phyloP scores from a whole-genome alignment of 331 rosid species.

The Saraca asoca region DNA sequence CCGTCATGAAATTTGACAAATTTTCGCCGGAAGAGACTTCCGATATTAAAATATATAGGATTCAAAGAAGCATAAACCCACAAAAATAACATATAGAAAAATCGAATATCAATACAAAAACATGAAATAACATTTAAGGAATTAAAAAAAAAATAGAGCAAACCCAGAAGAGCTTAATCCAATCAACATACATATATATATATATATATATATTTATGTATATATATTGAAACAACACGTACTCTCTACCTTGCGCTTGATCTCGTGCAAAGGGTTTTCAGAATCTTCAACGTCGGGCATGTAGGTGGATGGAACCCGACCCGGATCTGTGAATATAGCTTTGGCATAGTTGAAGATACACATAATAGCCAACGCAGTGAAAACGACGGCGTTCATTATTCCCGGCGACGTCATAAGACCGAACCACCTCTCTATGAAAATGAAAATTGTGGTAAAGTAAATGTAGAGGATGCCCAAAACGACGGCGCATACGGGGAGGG shows the following conservation, averaged over 20 bases:
- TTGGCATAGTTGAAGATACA: constrained; percentile 55
- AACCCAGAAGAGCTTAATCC: neutral
- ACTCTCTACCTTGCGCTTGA: constrained; percentile 87
- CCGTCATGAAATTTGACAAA: constrained; percentile 28
- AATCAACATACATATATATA: too few species aligned
- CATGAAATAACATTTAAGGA: neutral
- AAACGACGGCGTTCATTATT: constrained; percentile 67
- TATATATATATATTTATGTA: too few species aligned
- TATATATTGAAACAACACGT: neutral
- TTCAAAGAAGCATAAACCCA: neutral
- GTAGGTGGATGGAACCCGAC: constrained; percentile 76
- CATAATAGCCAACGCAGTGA: constrained; percentile 68
- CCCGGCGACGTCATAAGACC: constrained; percentile 91
- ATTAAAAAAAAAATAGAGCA: neutral
- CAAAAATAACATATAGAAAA: neutral
- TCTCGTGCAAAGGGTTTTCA: constrained; percentile 73
- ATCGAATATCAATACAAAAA: neutral
- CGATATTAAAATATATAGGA: neutral
- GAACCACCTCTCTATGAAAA: constrained; percentile 82
- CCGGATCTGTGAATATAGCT: constrained; percentile 78
- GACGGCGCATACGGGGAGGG: constrained; percentile 73
- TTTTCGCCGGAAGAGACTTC: constrained; percentile 12
- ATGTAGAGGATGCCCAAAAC: constrained; percentile 55
- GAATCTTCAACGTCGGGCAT: constrained; percentile 77
- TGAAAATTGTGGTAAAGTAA: constrained; percentile 73